phyloP scores from a whole-genome alignment of 352 stramenopile species.

The Globisporangium heterothallicum region DNA sequence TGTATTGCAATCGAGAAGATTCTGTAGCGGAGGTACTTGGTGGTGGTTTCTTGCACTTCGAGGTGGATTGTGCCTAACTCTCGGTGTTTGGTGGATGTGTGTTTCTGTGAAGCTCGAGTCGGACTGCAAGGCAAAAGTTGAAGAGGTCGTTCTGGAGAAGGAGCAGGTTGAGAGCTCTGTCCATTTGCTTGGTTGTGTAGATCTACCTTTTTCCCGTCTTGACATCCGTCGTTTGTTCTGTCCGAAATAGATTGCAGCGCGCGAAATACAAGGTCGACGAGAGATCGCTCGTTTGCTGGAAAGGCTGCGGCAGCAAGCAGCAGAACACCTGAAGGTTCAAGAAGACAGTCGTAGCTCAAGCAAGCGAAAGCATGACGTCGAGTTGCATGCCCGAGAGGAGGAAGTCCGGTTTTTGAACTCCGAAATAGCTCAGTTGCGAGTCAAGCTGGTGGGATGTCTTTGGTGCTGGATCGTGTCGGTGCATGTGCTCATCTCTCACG shows the following conservation, averaged over 20 bases:
- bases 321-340: slow-evolving; percentile 40
- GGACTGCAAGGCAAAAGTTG: slow-evolving; percentile 62
- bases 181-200: background rate
- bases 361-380: slow-evolving; percentile 30
- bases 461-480: background rate
- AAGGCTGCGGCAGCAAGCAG: slow-evolving; percentile 37
- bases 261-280: slow-evolving; percentile 57
- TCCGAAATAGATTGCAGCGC: slow-evolving; percentile 34
- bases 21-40: slow-evolving; percentile 52
- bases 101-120: slow-evolving; percentile 41
- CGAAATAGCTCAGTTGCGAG: slow-evolving; percentile 45
- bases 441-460: slow-evolving; percentile 34
- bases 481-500: background rate
- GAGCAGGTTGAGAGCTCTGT: slow-evolving; percentile 43
- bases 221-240: background rate
- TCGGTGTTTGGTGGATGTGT: background rate
- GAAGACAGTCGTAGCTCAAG: slow-evolving; percentile 30
- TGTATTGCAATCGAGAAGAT: slow-evolving; percentile 71
- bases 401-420: slow-evolving; percentile 41
- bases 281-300: slow-evolving; percentile 71
- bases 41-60: background rate
- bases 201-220: background rate
- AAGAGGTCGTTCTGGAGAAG: slow-evolving; percentile 69
- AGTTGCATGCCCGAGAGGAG: slow-evolving; percentile 41
- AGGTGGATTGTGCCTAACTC: background rate